Conservation (phyloP, 441 rosid species). For the Adansonia rubrostipa region DNA sequence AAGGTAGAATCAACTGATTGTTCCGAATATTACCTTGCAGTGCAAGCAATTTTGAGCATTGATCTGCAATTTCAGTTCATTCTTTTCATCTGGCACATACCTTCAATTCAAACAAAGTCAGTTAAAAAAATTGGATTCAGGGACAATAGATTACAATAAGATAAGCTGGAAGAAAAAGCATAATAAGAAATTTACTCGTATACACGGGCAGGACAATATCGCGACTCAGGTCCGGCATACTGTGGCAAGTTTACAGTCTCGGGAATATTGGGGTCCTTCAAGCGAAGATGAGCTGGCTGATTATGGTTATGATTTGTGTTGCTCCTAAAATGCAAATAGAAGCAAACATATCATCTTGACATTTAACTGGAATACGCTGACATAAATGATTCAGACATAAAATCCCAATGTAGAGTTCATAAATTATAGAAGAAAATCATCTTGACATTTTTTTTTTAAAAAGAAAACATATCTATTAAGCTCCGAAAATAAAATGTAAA, state of each 20-base stretch:
- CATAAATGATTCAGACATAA: background rate
- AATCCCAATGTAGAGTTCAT: background rate
- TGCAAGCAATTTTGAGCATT: slow-evolving; percentile 95
- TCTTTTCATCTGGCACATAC: slow-evolving; percentile 70
- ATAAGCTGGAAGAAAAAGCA: slow-evolving; percentile 18
- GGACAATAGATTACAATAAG: slow-evolving; percentile 5
- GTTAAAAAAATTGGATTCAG: slow-evolving; percentile 17
- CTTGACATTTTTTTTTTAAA: background rate
- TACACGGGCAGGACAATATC: slow-evolving; percentile 96
- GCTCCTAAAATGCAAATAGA: slow-evolving; percentile 60
- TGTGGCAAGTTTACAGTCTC: slow-evolving; percentile 75
- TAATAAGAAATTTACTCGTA: slow-evolving; percentile 65
- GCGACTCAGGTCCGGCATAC: slow-evolving; percentile 85
- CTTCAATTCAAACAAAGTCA: slow-evolving; percentile 39
- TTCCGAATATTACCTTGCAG: slow-evolving; percentile 70
- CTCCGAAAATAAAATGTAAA: slow-evolving; percentile 1
- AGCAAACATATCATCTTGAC: background rate
- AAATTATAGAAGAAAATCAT: background rate
- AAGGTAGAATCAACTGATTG: background rate
- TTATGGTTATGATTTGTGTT: slow-evolving; percentile 94
- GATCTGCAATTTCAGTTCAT: slow-evolving; percentile 75
- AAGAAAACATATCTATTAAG: background rate
- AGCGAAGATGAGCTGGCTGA: slow-evolving; percentile 84
- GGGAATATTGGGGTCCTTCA: slow-evolving; percentile 72
- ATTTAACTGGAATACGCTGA: background rate